Evolutionary conservation across 345 rosid species (phyloP).

Genomic region (Acer saccharum): DNA sequence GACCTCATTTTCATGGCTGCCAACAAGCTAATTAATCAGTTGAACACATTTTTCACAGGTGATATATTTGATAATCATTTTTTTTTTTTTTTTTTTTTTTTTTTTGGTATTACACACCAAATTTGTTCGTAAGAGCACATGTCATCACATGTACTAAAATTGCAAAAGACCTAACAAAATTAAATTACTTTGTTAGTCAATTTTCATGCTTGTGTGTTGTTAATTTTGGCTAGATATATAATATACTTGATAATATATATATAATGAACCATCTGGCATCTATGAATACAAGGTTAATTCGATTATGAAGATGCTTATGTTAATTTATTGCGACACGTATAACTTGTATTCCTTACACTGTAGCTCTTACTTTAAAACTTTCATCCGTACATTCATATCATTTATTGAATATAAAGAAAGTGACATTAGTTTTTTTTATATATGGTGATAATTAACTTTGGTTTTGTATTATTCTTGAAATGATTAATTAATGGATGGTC

Average conservation of each 20-base stretch:
- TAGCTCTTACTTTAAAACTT: background rate
- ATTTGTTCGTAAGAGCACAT: background rate
- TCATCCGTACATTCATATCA: background rate
- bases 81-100: background rate
- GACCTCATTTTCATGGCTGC: background rate
- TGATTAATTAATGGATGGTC: background rate
- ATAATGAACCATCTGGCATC: background rate
- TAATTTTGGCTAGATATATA: background rate
- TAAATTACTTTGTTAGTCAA: background rate
- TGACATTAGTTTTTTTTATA: background rate
- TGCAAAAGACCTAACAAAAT: conserved; percentile 9
- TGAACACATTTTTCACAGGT: conserved; percentile 2
- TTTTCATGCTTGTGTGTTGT: background rate
- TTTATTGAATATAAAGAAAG: background rate
- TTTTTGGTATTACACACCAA: conserved; percentile 1
- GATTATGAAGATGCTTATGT: no score
- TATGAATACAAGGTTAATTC: background rate
- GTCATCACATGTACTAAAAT: background rate
- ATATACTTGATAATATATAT: background rate
- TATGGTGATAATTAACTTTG: background rate
- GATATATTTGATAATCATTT: background rate
- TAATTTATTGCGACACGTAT: no score
- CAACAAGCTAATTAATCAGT: background rate
- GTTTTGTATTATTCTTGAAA: background rate
- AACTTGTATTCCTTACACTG: background rate